Conservation (phyloP, 2,329 filamentous ascomycete species). For the Cordyceps fumosorosea region DNA sequence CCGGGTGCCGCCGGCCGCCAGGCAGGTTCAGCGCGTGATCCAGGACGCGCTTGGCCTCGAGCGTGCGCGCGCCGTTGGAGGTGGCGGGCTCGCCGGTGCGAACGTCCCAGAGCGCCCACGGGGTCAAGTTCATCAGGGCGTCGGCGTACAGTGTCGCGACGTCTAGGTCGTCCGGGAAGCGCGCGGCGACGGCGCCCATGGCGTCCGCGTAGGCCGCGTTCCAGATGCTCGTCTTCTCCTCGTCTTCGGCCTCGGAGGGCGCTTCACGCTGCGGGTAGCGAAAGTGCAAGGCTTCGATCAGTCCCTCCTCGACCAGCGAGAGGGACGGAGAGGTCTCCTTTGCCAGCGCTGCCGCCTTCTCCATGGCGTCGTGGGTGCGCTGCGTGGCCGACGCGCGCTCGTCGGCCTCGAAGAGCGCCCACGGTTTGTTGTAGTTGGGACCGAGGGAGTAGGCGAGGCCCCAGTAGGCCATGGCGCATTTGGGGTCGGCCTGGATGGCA, state of each 20-base stretch:
- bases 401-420: constrained; percentile 59
- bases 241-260: constrained; percentile 32
- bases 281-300: constrained; percentile 55
- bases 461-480: constrained; percentile 61
- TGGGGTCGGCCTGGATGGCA: constrained; percentile 46
- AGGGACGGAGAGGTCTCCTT: neutral
- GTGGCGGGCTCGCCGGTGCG: constrained; percentile 25
- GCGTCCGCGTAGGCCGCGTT: constrained; percentile 30
- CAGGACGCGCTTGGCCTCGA: constrained; percentile 28
- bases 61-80: constrained; percentile 23
- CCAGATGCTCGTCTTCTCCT: constrained; percentile 40
- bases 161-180: constrained; percentile 34
- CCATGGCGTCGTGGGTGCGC: constrained; percentile 25
- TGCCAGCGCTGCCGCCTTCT: constrained; percentile 20
- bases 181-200: constrained; percentile 31
- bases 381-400: constrained; percentile 48
- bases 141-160: constrained; percentile 33
- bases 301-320: constrained; percentile 43
- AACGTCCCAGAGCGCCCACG: constrained; percentile 40
- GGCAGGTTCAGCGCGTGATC: constrained; percentile 41
- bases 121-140: constrained; percentile 42
- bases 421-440: constrained; percentile 73
- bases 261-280: constrained; percentile 45
- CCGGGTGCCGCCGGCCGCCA: constrained; percentile 50
- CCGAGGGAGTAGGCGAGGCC: constrained; percentile 64